Evolutionary conservation across 2,329 filamentous ascomycete genomes (phyloP).

Genomic region (Fusarium torulosum): DNA sequence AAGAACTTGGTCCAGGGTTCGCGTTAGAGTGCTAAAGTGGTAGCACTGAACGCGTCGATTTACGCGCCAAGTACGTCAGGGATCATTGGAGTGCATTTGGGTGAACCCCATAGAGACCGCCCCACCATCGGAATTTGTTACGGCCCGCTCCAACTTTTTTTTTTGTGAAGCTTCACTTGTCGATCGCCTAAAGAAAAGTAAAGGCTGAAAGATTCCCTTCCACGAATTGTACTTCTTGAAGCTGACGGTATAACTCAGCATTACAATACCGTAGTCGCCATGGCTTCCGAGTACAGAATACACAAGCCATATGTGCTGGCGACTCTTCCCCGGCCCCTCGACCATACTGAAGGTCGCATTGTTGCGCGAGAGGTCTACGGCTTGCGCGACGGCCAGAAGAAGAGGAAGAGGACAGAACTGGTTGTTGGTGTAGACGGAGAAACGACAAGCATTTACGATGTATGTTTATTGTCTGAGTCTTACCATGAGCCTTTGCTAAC

Average conservation of each 20-base stretch:
- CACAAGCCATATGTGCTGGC: constrained; percentile 75
- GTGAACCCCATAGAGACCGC: constrained; percentile 38
- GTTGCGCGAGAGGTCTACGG: constrained; percentile 72
- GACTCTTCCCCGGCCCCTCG: constrained; percentile 69
- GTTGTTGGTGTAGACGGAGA: constrained; percentile 75
- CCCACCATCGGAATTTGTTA: constrained; percentile 54
- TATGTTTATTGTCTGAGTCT: constrained; percentile 51
- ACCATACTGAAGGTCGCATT: constrained; percentile 64
- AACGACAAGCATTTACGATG: constrained; percentile 75
- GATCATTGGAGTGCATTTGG: constrained; percentile 23
- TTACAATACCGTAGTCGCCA: constrained; percentile 48
- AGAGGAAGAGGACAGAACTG: constrained; percentile 73
- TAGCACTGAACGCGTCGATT: constrained; percentile 43
- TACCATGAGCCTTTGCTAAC: constrained; percentile 11
- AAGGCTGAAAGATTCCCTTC: constrained; percentile 31
- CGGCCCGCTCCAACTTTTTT: constrained; percentile 54
- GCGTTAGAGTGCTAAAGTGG: constrained; percentile 45
- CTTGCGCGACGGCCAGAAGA: constrained; percentile 68
- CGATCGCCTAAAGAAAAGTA: constrained; percentile 33
- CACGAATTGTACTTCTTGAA: constrained; percentile 40
- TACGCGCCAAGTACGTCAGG: constrained; percentile 44
- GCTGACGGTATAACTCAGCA: constrained; percentile 19
- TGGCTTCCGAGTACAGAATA: constrained; percentile 72
- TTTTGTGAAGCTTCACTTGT: constrained; percentile 50
- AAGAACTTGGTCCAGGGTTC: constrained; percentile 36